Base-by-base conservation (phyloP, 306 rosid species). In the Acacia confusa region DNA sequence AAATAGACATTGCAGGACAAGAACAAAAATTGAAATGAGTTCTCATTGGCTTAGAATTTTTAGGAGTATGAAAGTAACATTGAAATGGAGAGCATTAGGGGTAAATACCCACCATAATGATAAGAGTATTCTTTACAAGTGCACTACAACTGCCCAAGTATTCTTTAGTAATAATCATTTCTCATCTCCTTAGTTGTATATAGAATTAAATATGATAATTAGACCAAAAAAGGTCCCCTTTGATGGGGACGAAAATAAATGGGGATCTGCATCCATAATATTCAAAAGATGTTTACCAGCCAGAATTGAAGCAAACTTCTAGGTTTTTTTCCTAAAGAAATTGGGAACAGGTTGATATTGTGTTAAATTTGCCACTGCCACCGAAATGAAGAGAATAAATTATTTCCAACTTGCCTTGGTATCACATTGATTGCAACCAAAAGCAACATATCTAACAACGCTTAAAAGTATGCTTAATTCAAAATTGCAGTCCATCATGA, bases 1-100 rank as follows among this genome's bases (percentile, higher is more conserved):
- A n/a, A 81, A 13, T 68, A 60, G 6, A 50, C 24, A 79, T 22
- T 40, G 48, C 57, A 61, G 50, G 30, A 44, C 57, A 63, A 16
- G 70, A 41, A 47, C 5, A 45, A 50, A 67, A 53, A n/a, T 52
- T n/a, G 38, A 83, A 32, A 44, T 3, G 66, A 71, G 22, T 47
- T 50, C 32, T 61, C 16, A 32, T 72, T 64, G 55, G 8, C 70
- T 63, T n/a, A 43, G 32, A 55, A 43, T 17, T n/a, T 74, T 58
- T 20, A 65, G 17, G 71, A 74, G 63, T 81, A 67, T 73, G 68
- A 74, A 65, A 78, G 67, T 57, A 41, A 45, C 77, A 80, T 43
- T 63, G 52, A 57, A 44, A 72, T 32, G 45, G 72, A 72, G 66
- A 40, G 30, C 76, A 81, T 50, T 41, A 73, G 43, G 9, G 9